Evolutionary conservation across 495 filamentous ascomycete species (phyloP).

Genomic region (Lichenothelia convexa): DNA sequence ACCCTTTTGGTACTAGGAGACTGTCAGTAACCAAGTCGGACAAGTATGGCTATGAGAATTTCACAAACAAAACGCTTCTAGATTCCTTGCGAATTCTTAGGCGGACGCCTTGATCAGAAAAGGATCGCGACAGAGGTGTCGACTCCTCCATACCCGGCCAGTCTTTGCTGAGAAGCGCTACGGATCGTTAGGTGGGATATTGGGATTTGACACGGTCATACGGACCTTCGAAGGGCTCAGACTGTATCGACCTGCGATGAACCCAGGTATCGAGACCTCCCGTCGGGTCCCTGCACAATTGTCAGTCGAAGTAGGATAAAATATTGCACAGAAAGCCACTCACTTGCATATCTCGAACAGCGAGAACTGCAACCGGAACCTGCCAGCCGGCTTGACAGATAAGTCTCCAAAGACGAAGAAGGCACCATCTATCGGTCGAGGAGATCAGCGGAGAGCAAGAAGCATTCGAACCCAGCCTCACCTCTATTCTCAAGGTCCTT

Average conservation of each 20-base stretch:
- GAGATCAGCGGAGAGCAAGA: neutral
- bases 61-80: conserved; percentile 15
- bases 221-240: conserved; percentile 56
- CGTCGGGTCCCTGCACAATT: conserved; percentile 9
- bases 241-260: conserved; percentile 51
- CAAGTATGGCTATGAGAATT: neutral
- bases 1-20: too few relatives aligned
- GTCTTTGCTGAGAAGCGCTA: conserved; percentile 57
- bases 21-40: too few relatives aligned
- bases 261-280: conserved; percentile 25
- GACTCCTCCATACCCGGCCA: conserved; percentile 83
- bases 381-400: conserved; percentile 66
- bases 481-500: conserved; percentile 80
- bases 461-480: conserved; percentile 17
- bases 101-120: conserved; percentile 88
- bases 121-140: conserved; percentile 77
- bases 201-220: neutral
- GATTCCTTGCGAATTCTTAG: conserved; percentile 78
- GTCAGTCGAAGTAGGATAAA: too few relatives aligned
- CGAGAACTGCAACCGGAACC: conserved; percentile 64
- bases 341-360: conserved; percentile 71
- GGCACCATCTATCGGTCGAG: conserved; percentile 45
- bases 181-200: neutral
- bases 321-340: conserved; percentile 15
- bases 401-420: conserved; percentile 97